Evolutionary conservation across 208 protist genomes (phyloP).

Genomic region (Borovskyia barvae): DNA sequence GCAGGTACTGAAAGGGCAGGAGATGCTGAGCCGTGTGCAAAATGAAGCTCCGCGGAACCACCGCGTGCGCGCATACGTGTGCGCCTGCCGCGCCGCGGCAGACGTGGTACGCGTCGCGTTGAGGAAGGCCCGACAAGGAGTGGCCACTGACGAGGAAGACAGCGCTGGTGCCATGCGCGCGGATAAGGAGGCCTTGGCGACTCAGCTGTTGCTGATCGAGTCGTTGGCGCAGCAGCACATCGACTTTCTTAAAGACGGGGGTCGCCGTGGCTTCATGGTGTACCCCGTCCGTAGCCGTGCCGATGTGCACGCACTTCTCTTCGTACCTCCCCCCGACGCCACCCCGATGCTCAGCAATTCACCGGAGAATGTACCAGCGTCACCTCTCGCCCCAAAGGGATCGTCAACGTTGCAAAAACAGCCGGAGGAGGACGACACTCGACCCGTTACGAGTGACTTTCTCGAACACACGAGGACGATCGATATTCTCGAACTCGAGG

Average conservation of each 20-base stretch:
- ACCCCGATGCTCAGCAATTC: constrained; percentile 4
- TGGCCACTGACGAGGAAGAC: not conserved
- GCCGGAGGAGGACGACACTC: not conserved
- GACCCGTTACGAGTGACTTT: not conserved
- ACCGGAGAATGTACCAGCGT: not conserved
- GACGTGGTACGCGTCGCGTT: not conserved
- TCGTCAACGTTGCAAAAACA: not conserved
- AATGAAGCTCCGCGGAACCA: constrained; percentile 14
- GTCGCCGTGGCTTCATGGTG: constrained; percentile 20
- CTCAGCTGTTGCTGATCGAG: constrained; percentile 7
- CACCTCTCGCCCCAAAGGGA: not conserved
- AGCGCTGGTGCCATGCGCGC: not conserved
- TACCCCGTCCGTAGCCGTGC: constrained; percentile 11
- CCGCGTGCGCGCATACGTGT: constrained; percentile 23
- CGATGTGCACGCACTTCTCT: constrained; percentile 20
- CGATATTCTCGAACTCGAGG: not conserved
- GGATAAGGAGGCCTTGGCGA: constrained; percentile 2
- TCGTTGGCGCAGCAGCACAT: constrained; percentile 29
- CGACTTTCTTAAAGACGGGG: constrained; percentile 16
- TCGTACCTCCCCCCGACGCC: constrained; percentile 10
- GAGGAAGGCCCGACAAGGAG: not conserved
- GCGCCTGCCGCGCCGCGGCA: constrained; percentile 10
- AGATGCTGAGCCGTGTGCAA: constrained; percentile 13
- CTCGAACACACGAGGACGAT: not conserved
- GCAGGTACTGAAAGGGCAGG: constrained; percentile 18